Percentiles rank a stretch among this genome's conserved stretches.
Conservation (phyloP, 352 stramenopile species). For the Pythium aristosporum region DNA sequence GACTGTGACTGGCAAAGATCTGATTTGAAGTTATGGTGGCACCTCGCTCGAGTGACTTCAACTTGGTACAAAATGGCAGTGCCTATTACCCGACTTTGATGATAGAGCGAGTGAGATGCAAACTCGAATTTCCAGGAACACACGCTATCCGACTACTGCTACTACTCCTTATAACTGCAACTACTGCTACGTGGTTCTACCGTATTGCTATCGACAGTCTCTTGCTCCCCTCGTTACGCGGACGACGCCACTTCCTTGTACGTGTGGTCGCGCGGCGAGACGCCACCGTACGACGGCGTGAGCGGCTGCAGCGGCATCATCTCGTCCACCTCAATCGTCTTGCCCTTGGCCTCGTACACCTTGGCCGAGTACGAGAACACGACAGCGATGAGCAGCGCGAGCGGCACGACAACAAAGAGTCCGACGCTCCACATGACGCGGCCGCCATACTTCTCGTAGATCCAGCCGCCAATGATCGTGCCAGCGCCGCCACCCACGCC, state of each 20-base stretch:
- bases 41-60: slow-evolving; percentile 12
- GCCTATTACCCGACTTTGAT: too few species aligned
- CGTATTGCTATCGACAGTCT: too few species aligned
- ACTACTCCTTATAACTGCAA: not conserved
- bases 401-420: slow-evolving; percentile 46
- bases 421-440: slow-evolving; percentile 63
- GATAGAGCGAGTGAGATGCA: not conserved
- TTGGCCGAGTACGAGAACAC: slow-evolving; percentile 50
- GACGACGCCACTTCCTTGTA: slow-evolving; percentile 21
- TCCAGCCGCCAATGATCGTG: slow-evolving; percentile 65
- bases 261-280: slow-evolving; percentile 15
- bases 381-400: slow-evolving; percentile 41
- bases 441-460: slow-evolving; percentile 63
- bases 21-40: not conserved
- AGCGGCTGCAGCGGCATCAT: slow-evolving; percentile 25
- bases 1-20: not conserved
- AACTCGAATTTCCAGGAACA: not conserved
- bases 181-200: not conserved
- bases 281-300: slow-evolving; percentile 17
- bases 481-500: slow-evolving; percentile 58
- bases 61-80: not conserved
- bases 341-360: slow-evolving; percentile 11
- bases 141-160: not conserved
- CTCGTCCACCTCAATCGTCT: slow-evolving; percentile 14
- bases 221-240: not conserved